These are phyloP conservation scores for Apostasia shenzhenica DNA, from an alignment of 106 monocot species.

Conservation along the genomic window DNA sequence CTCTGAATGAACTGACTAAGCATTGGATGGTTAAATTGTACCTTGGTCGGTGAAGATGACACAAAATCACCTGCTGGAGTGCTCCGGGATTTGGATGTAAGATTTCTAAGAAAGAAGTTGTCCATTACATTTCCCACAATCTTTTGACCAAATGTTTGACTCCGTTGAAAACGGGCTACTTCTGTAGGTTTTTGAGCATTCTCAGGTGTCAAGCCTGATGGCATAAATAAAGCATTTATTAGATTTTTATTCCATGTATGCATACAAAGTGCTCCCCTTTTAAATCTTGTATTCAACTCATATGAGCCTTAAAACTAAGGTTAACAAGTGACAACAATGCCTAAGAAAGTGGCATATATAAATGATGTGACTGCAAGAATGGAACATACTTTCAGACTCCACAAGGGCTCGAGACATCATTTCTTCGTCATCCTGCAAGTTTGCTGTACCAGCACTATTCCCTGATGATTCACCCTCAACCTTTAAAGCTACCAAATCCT, in stretches of 20 bases:
- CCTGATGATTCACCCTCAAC: constrained; percentile 26
- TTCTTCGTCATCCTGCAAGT: constrained; percentile 27
- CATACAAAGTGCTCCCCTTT: too few species aligned
- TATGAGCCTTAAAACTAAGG: neutral
- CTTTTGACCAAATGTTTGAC: constrained; percentile 88
- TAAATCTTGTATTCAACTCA: too few species aligned
- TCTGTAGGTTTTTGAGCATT: constrained; percentile 30
- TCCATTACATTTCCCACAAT: constrained; percentile 88
- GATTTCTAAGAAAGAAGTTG: constrained; percentile 72
- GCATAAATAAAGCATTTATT: constrained; percentile 4
- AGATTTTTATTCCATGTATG: too few species aligned
- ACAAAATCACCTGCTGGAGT: constrained; percentile 28
- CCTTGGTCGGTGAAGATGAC: constrained; percentile 65
- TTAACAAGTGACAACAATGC: neutral
- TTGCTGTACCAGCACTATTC: constrained; percentile 8
- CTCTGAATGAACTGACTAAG: neutral
- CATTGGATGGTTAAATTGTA: constrained; percentile 11
- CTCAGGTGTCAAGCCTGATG: constrained; percentile 24
- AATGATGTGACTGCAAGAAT: neutral
- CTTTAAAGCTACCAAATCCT: constrained; percentile 12
- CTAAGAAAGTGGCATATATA: neutral
- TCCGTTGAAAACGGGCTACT: constrained; percentile 29
- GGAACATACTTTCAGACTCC: constrained; percentile 60
- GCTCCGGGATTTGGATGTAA: constrained; percentile 67
- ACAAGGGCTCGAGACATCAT: constrained; percentile 13